These are phyloP conservation scores for Rhamnella rubrinervis DNA, from an alignment of 331 rosid genomes.

Conservation along the genomic window DNA sequence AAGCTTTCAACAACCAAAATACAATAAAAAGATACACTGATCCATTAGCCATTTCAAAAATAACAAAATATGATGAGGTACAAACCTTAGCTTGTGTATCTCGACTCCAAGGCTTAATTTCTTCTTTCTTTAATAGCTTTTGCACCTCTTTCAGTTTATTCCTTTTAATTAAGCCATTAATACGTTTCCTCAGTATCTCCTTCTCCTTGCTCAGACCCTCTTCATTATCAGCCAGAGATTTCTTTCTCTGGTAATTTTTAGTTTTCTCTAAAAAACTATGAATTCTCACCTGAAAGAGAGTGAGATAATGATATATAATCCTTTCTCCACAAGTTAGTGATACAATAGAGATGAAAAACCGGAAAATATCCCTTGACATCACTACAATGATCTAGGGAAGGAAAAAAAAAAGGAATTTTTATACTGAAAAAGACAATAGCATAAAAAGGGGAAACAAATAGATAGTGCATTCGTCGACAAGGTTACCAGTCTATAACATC, in stretches of 20 bases:
- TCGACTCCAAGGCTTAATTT: constrained; percentile 70
- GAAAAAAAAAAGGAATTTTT: neutral
- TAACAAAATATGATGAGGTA: neutral
- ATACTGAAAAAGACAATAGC: neutral
- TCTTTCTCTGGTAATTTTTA: constrained; percentile 38
- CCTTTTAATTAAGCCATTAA: constrained; percentile 58
- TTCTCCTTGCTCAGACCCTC: constrained; percentile 52
- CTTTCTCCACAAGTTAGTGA: neutral
- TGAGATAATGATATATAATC: neutral
- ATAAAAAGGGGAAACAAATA: neutral
- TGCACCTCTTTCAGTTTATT: constrained; percentile 58
- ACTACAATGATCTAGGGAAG: neutral
- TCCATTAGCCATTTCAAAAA: neutral
- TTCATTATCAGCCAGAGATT: constrained; percentile 34
- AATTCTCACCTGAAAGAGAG: constrained; percentile 57
- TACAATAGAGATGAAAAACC: neutral
- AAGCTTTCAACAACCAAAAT: constrained; percentile 16
- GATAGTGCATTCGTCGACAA: neutral
- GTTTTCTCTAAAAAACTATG: constrained; percentile 63
- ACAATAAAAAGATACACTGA: neutral
- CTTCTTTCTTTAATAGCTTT: constrained; percentile 60
- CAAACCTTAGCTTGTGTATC: constrained; percentile 77
- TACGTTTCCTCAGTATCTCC: constrained; percentile 56
- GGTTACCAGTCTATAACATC: neutral
- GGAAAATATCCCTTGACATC: neutral